phyloP scores from a whole-genome alignment of 2,329 filamentous ascomycete species.

The Fusarium floridanum region DNA sequence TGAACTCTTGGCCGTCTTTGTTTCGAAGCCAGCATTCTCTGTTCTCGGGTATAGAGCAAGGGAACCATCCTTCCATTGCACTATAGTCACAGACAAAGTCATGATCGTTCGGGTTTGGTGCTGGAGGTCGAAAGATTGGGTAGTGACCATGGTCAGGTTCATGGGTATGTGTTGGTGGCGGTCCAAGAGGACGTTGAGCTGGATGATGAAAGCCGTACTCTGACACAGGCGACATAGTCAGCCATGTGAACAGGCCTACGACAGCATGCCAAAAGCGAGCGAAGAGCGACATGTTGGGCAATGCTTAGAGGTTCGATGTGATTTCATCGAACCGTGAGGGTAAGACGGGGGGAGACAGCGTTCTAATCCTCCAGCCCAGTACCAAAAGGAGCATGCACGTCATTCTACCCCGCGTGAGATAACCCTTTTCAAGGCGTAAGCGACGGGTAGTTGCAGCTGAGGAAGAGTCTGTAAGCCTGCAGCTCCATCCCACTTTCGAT shows the following conservation, averaged over 20 bases:
- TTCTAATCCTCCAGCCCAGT: not conserved
- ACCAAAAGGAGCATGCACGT: not conserved
- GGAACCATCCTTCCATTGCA: constrained; percentile 39
- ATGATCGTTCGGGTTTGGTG: constrained; percentile 21
- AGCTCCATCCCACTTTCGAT: not conserved
- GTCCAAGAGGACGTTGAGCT: constrained; percentile 25
- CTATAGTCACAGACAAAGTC: constrained; percentile 46
- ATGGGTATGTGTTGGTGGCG: constrained; percentile 7
- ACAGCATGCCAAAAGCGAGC: constrained; percentile 36
- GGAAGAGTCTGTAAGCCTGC: not conserved
- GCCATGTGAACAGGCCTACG: constrained; percentile 34
- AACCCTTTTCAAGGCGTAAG: not conserved
- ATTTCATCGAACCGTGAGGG: not conserved
- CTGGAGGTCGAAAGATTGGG: constrained; percentile 28
- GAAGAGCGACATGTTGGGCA: constrained; percentile 31
- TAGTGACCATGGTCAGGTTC: not conserved
- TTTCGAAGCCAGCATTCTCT: constrained; percentile 47
- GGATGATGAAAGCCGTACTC: constrained; percentile 7
- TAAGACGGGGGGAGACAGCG: not conserved
- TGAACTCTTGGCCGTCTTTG: constrained; percentile 35
- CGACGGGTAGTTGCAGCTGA: not conserved
- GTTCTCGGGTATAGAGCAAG: constrained; percentile 43
- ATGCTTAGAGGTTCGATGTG: not conserved
- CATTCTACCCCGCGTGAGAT: not conserved
- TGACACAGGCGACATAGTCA: constrained; percentile 33